Conservation (phyloP, 2,329 filamentous ascomycete genomes). For the Pestalotiopsis sp. region DNA sequence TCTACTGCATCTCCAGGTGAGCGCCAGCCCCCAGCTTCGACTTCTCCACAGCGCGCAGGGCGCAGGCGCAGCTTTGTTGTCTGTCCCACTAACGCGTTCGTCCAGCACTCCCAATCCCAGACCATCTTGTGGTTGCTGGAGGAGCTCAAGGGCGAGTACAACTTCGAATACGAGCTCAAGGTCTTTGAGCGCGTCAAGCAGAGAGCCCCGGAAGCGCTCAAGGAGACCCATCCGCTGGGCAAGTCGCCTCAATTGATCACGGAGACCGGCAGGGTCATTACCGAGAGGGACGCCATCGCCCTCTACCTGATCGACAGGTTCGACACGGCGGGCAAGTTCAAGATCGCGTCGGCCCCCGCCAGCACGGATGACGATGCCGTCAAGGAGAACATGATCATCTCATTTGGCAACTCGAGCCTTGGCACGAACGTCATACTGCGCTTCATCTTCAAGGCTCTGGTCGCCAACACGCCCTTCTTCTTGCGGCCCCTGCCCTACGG, state of each 20-base stretch:
- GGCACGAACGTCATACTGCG: conserved; percentile 13
- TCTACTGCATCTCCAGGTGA: neutral
- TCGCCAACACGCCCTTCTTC: conserved; percentile 15
- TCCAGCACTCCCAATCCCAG: conserved; percentile 20
- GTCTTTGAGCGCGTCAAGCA: conserved; percentile 14
- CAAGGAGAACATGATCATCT: conserved; percentile 19
- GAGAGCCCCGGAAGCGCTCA: conserved; percentile 13
- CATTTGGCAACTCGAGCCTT: conserved; percentile 17
- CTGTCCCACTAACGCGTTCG: neutral
- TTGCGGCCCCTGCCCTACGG: conserved; percentile 12
- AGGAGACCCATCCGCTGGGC: conserved; percentile 18
- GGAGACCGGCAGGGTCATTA: conserved; percentile 16
- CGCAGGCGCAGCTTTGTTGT: neutral
- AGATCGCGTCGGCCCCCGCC: neutral
- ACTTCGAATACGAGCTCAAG: conserved; percentile 18
- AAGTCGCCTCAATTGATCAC: conserved; percentile 21
- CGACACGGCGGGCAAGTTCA: conserved; percentile 17
- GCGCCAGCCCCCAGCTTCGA: neutral
- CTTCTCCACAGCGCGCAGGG: neutral
- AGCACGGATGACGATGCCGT: conserved; percentile 12
- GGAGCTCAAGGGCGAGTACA: conserved; percentile 16
- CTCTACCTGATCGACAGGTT: conserved; percentile 19
- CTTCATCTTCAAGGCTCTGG: conserved; percentile 12
- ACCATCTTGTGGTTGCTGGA: conserved; percentile 21
- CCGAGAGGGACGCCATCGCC: conserved; percentile 20